phyloP scores from a whole-genome alignment of 2,329 filamentous ascomycete species.

The Phaeosphaeriaceae sp. region DNA sequence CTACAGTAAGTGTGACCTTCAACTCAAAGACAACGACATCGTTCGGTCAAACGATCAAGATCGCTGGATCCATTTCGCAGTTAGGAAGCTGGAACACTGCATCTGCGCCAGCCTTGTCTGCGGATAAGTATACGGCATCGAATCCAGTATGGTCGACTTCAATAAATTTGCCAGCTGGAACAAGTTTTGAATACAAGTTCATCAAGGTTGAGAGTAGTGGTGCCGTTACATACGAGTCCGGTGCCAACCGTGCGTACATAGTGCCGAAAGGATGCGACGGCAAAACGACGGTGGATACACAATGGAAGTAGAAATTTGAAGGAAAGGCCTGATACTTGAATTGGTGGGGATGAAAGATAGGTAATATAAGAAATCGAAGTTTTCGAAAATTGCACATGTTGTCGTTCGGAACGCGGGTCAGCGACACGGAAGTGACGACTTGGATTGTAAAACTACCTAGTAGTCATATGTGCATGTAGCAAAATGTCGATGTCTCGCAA shows the following conservation, averaged over 20 bases:
- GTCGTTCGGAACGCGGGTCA: no score
- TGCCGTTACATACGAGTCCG: slow-evolving; percentile 54
- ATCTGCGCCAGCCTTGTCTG: slow-evolving; percentile 49
- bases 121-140: slow-evolving; percentile 51
- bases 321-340: no score
- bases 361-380: no score
- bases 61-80: slow-evolving; percentile 52
- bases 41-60: slow-evolving; percentile 57
- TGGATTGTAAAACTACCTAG: no score
- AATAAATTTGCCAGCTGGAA: slow-evolving; percentile 51
- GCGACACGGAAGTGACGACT: no score
- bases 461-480: no score
- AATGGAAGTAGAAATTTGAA: slow-evolving; percentile 29
- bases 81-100: slow-evolving; percentile 54
- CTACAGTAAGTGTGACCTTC: slow-evolving; percentile 50
- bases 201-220: slow-evolving; percentile 54
- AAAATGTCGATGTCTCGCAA: no score
- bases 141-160: slow-evolving; percentile 56
- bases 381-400: no score
- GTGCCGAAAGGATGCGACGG: slow-evolving; percentile 32
- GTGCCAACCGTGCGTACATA: slow-evolving; percentile 50
- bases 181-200: slow-evolving; percentile 56
- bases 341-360: background rate
- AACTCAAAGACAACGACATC: slow-evolving; percentile 56
- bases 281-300: slow-evolving; percentile 20